Evolutionary conservation across 2,329 filamentous ascomycete species (phyloP).

Genomic region (Monosporascus sp.): DNA sequence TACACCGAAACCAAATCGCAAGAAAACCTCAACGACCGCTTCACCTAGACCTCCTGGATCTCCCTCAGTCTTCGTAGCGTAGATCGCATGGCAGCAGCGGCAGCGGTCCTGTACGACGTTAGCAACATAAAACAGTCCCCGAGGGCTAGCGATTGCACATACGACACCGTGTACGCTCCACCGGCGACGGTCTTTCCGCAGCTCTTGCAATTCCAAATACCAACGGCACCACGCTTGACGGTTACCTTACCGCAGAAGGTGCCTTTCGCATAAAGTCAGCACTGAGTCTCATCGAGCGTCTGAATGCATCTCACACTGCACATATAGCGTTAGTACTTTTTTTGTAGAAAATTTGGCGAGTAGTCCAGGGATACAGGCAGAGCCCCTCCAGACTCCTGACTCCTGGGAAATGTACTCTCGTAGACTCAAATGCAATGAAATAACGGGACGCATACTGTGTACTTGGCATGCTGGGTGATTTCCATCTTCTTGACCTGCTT

Average conservation of each 20-base stretch:
- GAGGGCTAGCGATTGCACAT: conserved; percentile 45
- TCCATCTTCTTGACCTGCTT: conserved; percentile 99
- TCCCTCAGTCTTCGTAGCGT: conserved; percentile 96
- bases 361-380: too few relatives aligned
- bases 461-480: conserved; percentile 96
- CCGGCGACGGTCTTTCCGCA: conserved; percentile 93
- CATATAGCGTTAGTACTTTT: background rate
- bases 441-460: conserved; percentile 30
- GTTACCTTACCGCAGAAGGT: conserved; percentile 98
- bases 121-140: background rate
- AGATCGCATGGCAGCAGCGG: conserved; percentile 89
- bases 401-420: too few relatives aligned
- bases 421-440: too few relatives aligned
- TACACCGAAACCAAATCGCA: conserved; percentile 26
- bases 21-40: conserved; percentile 19
- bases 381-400: too few relatives aligned
- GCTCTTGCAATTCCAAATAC: conserved; percentile 94
- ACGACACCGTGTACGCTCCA: conserved; percentile 95
- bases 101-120: conserved; percentile 63
- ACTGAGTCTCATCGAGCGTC: background rate
- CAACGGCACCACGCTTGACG: conserved; percentile 84
- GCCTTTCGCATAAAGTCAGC: conserved; percentile 51
- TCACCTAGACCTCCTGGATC: conserved; percentile 84
- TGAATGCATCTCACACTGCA: background rate
- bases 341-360: too few relatives aligned